Evolutionary conservation across 2,329 filamentous ascomycete genomes (phyloP).

Genomic region (Exutisphaerella laricina): DNA sequence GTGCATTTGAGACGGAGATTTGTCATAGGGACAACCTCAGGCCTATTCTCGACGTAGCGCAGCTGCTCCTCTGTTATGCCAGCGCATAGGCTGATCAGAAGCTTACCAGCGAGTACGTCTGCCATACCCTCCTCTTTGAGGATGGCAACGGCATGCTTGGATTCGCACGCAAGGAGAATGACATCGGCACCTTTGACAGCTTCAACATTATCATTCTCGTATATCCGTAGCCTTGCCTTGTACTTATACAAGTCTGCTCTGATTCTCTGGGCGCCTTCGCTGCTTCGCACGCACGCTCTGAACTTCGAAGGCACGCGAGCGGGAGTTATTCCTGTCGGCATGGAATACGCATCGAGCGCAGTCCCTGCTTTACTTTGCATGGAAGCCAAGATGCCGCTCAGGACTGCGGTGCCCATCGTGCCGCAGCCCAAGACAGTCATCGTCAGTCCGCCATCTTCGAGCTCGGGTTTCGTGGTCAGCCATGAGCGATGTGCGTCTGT

Average conservation of each 20-base stretch:
- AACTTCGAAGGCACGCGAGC: slow-evolving; percentile 64
- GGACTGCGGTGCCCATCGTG: slow-evolving; percentile 82
- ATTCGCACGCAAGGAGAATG: slow-evolving; percentile 74
- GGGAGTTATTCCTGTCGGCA: slow-evolving; percentile 36
- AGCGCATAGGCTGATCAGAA: slow-evolving; percentile 75
- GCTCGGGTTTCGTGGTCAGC: slow-evolving; percentile 18
- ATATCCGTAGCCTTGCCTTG: slow-evolving; percentile 57
- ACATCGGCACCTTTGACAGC: slow-evolving; percentile 65
- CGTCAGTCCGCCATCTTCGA: slow-evolving; percentile 50
- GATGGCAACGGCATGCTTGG: slow-evolving; percentile 65
- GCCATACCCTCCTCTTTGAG: slow-evolving; percentile 63
- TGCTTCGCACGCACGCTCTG: slow-evolving; percentile 71
- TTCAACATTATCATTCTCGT: slow-evolving; percentile 65
- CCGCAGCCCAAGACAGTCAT: slow-evolving; percentile 78
- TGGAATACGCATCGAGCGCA: not conserved
- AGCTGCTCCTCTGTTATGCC: slow-evolving; percentile 63
- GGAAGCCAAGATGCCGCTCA: slow-evolving; percentile 71
- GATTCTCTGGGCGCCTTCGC: slow-evolving; percentile 64
- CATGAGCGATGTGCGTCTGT: slow-evolving; percentile 23
- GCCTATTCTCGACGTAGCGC: slow-evolving; percentile 46
- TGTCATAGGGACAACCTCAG: slow-evolving; percentile 45
- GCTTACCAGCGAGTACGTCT: slow-evolving; percentile 69
- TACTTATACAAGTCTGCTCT: slow-evolving; percentile 60
- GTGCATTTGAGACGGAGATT: no score
- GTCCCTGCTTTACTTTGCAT: slow-evolving; percentile 47